A percentile compares a stretch with the other conserved stretches of the same genome.
These are phyloP conservation scores for Borovskyia barvae DNA, from an alignment of 208 protist genomes.

Conservation along the genomic window DNA sequence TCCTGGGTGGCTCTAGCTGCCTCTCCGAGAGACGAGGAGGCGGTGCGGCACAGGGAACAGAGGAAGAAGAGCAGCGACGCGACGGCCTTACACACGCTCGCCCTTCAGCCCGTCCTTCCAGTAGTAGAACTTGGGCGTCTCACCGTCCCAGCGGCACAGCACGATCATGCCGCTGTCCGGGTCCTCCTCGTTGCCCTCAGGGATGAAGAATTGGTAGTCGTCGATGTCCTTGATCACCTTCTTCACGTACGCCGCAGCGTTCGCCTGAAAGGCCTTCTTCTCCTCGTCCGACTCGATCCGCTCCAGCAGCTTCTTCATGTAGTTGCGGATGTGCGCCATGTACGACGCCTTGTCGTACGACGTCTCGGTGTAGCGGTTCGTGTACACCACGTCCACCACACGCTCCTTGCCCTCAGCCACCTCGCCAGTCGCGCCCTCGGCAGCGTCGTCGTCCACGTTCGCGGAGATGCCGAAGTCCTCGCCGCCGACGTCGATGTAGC, in stretches of 20 bases:
- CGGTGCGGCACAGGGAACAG: neutral
- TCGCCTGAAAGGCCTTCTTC: conserved; percentile 89
- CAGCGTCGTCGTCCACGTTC: conserved; percentile 90
- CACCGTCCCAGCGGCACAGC: conserved; percentile 85
- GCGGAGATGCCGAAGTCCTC: conserved; percentile 91
- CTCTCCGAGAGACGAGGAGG: no score
- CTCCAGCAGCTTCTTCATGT: conserved; percentile 91
- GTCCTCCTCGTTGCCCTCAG: conserved; percentile 89
- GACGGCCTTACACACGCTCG: conserved; percentile 62
- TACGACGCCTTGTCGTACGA: conserved; percentile 93
- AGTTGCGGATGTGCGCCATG: conserved; percentile 90
- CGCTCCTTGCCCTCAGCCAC: conserved; percentile 77
- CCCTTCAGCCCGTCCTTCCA: conserved; percentile 91
- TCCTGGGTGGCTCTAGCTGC: no score
- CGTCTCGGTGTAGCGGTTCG: conserved; percentile 91
- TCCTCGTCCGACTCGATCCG: conserved; percentile 75
- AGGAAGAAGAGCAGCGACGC: neutral
- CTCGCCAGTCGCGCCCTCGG: conserved; percentile 79
- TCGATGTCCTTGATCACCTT: conserved; percentile 91
- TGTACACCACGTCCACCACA: conserved; percentile 87
- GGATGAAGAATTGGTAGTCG: conserved; percentile 93
- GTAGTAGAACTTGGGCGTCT: conserved; percentile 87
- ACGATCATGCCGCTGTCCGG: conserved; percentile 90
- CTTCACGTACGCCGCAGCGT: conserved; percentile 88
- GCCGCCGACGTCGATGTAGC: conserved; percentile 86